Conservation (phyloP, 345 rosid species). For the Lagerstroemia speciosa region DNA sequence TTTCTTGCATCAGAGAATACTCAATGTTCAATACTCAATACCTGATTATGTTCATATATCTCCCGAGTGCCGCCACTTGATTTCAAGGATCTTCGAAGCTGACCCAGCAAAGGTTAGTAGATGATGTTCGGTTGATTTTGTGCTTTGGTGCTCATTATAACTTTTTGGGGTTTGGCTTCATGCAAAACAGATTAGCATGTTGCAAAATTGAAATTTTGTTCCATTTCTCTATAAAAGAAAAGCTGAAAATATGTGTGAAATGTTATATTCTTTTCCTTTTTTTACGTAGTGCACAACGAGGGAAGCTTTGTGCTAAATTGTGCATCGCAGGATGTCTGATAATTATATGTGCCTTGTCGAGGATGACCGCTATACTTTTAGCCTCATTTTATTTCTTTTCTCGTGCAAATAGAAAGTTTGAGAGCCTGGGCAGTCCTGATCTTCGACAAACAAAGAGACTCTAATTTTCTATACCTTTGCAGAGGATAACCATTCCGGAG, state of each 20-base stretch:
- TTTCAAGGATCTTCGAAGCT: constrained; percentile 78
- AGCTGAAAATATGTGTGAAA: neutral
- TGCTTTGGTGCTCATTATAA: neutral
- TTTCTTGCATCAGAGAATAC: constrained; percentile 50
- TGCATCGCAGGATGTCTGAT: neutral
- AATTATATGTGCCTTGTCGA: too few species aligned
- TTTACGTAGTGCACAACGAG: neutral
- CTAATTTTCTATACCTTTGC: constrained; percentile 8
- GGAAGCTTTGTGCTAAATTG: neutral
- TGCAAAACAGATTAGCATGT: neutral
- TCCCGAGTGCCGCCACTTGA: constrained; percentile 66
- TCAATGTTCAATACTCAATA: constrained; percentile 75
- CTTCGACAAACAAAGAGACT: constrained; percentile 8
- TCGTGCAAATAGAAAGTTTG: neutral
- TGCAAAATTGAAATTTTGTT: too few species aligned
- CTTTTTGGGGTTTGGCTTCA: neutral
- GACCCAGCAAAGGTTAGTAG: constrained; percentile 60
- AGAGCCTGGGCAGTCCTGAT: neutral
- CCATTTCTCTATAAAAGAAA: neutral
- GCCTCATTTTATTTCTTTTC: neutral
- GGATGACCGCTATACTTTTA: neutral
- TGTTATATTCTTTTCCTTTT: neutral
- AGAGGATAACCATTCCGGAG: constrained; percentile 87
- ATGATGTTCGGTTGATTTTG: neutral
- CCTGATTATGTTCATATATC: constrained; percentile 70